A percentile compares a stretch with the other conserved stretches of the same genome.
Evolutionary conservation across 306 rosid species (phyloP).

Genomic region (Hippophae rhamnoides): DNA sequence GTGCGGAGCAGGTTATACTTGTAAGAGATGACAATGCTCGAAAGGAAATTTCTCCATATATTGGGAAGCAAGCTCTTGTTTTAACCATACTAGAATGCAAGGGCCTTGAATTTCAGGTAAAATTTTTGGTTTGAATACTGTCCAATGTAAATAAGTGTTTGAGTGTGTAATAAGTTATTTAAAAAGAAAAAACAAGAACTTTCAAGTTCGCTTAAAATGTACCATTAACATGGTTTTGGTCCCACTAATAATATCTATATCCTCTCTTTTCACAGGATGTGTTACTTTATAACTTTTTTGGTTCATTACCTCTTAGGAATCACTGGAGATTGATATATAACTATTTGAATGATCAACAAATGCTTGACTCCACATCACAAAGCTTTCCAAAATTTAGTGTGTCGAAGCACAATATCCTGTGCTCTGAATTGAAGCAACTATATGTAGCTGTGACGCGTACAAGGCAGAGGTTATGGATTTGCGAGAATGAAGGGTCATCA

Average conservation of each 20-base stretch:
- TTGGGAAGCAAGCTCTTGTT: slow-evolving; percentile 72
- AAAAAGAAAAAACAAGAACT: no score
- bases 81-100: slow-evolving; percentile 69
- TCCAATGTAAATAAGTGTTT: background rate
- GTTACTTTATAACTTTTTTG: slow-evolving; percentile 56
- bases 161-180: no score
- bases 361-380: slow-evolving; percentile 27
- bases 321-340: slow-evolving; percentile 66
- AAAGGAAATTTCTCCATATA: slow-evolving; percentile 29
- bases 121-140: background rate
- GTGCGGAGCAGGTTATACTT: slow-evolving; percentile 76
- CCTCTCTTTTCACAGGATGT: slow-evolving; percentile 45
- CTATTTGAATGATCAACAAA: slow-evolving; percentile 48
- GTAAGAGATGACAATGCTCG: slow-evolving; percentile 57
- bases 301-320: slow-evolving; percentile 49
- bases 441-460: slow-evolving; percentile 74
- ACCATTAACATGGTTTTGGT: no score
- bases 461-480: slow-evolving; percentile 69
- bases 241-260: background rate
- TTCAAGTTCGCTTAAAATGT: no score
- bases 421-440: slow-evolving; percentile 65
- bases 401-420: slow-evolving; percentile 53
- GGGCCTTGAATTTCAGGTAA: slow-evolving; percentile 88
- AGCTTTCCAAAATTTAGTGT: slow-evolving; percentile 31
- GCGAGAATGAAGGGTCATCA: slow-evolving; percentile 34